These are phyloP conservation scores for Arxiozyma bovina DNA, from an alignment of 1,139 yeast species.

Conservation along the genomic window DNA sequence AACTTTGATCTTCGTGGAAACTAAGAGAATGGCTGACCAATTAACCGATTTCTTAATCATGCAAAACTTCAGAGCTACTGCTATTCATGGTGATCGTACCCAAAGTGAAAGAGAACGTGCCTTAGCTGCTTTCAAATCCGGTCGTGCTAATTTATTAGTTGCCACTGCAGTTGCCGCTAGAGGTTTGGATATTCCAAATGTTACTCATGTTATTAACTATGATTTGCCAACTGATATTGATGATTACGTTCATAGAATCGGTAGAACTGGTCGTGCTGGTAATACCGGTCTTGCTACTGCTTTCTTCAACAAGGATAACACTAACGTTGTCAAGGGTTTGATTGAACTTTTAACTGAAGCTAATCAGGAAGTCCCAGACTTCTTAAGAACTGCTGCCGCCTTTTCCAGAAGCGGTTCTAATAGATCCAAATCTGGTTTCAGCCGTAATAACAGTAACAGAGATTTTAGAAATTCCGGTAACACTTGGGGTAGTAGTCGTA, in stretches of 20 bases:
- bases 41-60: constrained; percentile 84
- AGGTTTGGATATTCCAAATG: constrained; percentile 98
- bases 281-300: constrained; percentile 97
- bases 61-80: constrained; percentile 92
- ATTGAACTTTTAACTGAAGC: constrained; percentile 87
- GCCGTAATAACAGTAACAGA: constrained; percentile 36
- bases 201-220: constrained; percentile 92
- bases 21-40: constrained; percentile 97
- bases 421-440: constrained; percentile 44
- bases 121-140: constrained; percentile 52
- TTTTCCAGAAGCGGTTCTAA: constrained; percentile 60
- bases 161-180: constrained; percentile 97
- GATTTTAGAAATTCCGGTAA: constrained; percentile 47
- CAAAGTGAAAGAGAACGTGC: constrained; percentile 98
- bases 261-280: constrained; percentile 99
- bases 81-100: constrained; percentile 98
- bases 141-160: constrained; percentile 56
- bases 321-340: constrained; percentile 79
- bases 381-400: constrained; percentile 71
- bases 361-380: constrained; percentile 92
- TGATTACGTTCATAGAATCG: constrained; percentile 98
- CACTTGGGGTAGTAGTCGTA: constrained; percentile 25
- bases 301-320: constrained; percentile 93
- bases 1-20: constrained; percentile 92
- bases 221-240: constrained; percentile 96